These are phyloP conservation scores for Pulveroboletus ravenelii DNA, from an alignment of 768 basidiomycete genomes.

Conservation along the genomic window DNA sequence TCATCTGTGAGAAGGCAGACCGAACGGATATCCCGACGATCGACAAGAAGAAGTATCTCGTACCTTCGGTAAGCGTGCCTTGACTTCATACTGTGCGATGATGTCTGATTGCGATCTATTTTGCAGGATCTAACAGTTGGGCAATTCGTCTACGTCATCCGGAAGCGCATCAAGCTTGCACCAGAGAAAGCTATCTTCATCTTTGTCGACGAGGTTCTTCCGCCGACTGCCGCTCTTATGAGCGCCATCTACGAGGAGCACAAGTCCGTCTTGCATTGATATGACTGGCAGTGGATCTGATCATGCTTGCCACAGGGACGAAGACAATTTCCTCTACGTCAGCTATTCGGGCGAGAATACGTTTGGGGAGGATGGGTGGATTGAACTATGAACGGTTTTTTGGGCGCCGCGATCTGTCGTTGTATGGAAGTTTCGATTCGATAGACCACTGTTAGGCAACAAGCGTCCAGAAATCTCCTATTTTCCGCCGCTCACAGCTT, in stretches of 20 bases:
- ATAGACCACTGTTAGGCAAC: constrained; percentile 28
- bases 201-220: constrained; percentile 97
- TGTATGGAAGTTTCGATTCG: constrained; percentile 19
- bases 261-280: constrained; percentile 60
- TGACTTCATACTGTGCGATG: constrained; percentile 13
- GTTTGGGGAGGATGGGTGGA: constrained; percentile 53
- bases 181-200: constrained; percentile 99
- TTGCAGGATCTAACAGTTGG: constrained; percentile 90
- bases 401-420: constrained; percentile 18
- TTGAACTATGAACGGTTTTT: constrained; percentile 28
- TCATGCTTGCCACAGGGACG: constrained; percentile 60
- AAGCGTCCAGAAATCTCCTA: constrained; percentile 17
- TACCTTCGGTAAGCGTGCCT: constrained; percentile 73
- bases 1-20: constrained; percentile 99
- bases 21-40: constrained; percentile 98
- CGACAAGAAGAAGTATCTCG: constrained; percentile 99
- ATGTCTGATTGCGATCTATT: constrained; percentile 21
- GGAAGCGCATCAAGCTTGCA: constrained; percentile 99
- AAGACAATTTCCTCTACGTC: constrained; percentile 98
- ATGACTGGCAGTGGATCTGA: constrained; percentile 23
- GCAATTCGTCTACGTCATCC: constrained; percentile 99
- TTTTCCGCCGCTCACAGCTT: constrained; percentile 5
- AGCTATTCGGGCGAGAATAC: constrained; percentile 99
- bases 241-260: constrained; percentile 99
- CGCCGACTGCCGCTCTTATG: constrained; percentile 97